These are phyloP conservation scores for Babesia ovis DNA, from an alignment of 169 alveolate species.

Conservation along the genomic window DNA sequence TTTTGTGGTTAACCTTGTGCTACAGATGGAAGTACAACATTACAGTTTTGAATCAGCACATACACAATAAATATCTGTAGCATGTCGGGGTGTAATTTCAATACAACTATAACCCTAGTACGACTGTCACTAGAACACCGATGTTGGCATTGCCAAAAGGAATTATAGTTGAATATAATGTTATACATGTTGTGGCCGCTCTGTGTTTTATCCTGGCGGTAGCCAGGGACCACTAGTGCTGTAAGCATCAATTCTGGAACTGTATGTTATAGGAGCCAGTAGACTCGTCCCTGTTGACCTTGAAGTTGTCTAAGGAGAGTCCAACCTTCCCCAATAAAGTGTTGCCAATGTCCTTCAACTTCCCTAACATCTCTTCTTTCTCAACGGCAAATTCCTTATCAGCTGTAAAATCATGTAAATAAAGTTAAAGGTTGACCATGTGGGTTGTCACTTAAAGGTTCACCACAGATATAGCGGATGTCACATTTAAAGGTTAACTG, in stretches of 20 bases:
- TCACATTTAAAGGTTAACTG: too few species aligned
- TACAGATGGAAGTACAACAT: neutral
- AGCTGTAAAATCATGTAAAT: slow-evolving; percentile 52
- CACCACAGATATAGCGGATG: too few species aligned
- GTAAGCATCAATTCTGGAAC: slow-evolving; percentile 79
- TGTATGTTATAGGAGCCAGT: slow-evolving; percentile 91
- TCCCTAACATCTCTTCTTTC: slow-evolving; percentile 92
- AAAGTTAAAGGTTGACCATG: neutral
- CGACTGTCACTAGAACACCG: too few species aligned
- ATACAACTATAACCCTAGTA: too few species aligned
- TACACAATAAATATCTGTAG: neutral
- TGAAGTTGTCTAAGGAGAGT: slow-evolving; percentile 89
- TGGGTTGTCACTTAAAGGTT: too few species aligned
- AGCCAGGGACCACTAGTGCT: too few species aligned
- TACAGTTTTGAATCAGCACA: neutral
- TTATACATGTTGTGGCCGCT: too few species aligned
- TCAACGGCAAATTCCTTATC: slow-evolving; percentile 85
- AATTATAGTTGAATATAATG: too few species aligned
- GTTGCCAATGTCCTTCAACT: slow-evolving; percentile 91
- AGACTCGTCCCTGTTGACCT: slow-evolving; percentile 89
- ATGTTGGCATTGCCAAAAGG: neutral
- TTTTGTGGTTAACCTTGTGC: too few species aligned
- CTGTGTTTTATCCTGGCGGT: too few species aligned
- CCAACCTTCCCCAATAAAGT: slow-evolving; percentile 92
- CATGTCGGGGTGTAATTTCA: too few species aligned